phyloP scores from a whole-genome alignment of 306 rosid genomes.

The Prunus armeniaca region DNA sequence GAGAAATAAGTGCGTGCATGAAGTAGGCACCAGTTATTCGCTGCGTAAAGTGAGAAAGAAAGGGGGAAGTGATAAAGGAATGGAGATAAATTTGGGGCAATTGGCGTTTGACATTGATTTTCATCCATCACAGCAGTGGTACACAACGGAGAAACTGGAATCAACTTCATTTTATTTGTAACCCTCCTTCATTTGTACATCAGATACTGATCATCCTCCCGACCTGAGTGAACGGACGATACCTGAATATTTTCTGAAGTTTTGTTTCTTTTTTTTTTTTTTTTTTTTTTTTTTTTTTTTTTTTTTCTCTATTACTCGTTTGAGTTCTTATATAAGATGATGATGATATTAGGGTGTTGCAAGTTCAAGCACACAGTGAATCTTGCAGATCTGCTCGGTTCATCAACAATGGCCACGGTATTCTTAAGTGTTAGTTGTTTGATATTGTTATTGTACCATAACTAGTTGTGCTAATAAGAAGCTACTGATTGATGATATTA shows the following conservation, averaged over 20 bases:
- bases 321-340: not conserved
- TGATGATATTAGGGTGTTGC: slow-evolving; percentile 44
- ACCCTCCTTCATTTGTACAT: slow-evolving; percentile 73
- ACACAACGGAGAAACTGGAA: slow-evolving; percentile 55
- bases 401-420: slow-evolving; percentile 76
- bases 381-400: slow-evolving; percentile 84
- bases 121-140: slow-evolving; percentile 61
- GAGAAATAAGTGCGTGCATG: too few species aligned
- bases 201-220: too few species aligned
- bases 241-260: not conserved
- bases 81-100: slow-evolving; percentile 71
- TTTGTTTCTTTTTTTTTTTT: too few species aligned
- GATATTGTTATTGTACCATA: slow-evolving; percentile 2
- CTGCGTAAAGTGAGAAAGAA: not conserved
- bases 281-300: too few species aligned
- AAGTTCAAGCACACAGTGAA: slow-evolving; percentile 72
- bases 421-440: not conserved
- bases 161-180: too few species aligned
- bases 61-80: slow-evolving; percentile 2
- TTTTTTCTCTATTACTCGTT: not conserved
- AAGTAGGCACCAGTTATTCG: not conserved
- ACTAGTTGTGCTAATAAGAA: slow-evolving; percentile 12
- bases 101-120: slow-evolving; percentile 76
- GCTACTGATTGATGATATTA: slow-evolving; percentile 27
- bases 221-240: too few species aligned